Evolutionary conservation across 768 basidiomycete genomes (phyloP).

Genomic region (Psilocybe tampanensis): DNA sequence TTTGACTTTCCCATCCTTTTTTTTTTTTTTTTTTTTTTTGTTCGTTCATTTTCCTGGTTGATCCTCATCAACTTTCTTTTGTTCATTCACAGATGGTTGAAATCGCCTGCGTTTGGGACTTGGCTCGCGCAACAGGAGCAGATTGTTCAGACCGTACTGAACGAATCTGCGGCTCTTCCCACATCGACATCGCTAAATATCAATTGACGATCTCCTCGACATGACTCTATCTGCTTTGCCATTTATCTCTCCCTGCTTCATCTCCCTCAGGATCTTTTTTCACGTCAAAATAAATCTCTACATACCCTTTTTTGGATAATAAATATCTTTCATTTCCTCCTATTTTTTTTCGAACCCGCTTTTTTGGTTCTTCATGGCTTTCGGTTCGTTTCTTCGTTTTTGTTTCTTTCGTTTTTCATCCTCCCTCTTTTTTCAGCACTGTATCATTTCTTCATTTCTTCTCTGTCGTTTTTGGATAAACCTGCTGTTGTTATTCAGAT

Average conservation of each 20-base stretch:
- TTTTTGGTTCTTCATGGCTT: too few species aligned
- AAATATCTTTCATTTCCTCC: too few species aligned
- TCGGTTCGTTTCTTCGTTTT: too few species aligned
- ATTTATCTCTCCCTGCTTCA: neutral
- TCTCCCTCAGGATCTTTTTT: neutral
- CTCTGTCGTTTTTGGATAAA: neutral
- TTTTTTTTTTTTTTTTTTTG: too few species aligned
- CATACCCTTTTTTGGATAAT: too few species aligned
- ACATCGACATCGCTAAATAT: neutral
- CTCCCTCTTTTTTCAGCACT: neutral
- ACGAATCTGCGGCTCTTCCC: conserved; percentile 16
- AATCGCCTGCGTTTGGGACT: conserved; percentile 74
- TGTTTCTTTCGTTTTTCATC: too few species aligned
- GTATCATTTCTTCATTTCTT: neutral
- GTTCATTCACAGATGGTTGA: conserved; percentile 52
- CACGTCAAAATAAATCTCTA: too few species aligned
- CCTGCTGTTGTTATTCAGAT: neutral
- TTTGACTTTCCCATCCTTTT: neutral
- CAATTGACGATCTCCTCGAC: neutral
- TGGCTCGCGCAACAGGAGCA: conserved; percentile 82
- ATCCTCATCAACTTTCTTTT: neutral
- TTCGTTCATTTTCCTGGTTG: too few species aligned
- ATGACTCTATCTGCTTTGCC: neutral
- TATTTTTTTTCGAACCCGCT: too few species aligned
- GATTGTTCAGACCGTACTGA: conserved; percentile 62